phyloP scores from a whole-genome alignment of 2,329 filamentous ascomycete species.

The Pseudogymnoascus sp. region DNA sequence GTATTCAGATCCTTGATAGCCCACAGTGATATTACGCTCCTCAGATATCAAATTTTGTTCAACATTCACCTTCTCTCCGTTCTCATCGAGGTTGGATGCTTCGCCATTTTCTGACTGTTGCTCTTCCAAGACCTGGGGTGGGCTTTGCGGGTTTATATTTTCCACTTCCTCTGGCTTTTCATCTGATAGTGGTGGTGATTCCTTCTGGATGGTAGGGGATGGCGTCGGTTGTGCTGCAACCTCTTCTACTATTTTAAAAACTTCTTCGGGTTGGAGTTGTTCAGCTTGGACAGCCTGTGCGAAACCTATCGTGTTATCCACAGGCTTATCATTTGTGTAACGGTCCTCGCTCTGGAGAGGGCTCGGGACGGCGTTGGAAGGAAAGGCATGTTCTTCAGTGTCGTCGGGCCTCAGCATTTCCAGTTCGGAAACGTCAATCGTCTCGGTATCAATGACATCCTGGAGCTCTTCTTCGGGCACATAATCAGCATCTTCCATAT shows the following conservation, averaged over 20 bases:
- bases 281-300: background rate
- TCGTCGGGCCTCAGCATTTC: background rate
- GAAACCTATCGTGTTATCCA: background rate
- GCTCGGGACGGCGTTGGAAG: background rate
- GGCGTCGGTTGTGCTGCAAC: slow-evolving; percentile 2
- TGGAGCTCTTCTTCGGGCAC: slow-evolving; percentile 21
- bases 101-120: background rate
- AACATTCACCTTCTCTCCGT: background rate
- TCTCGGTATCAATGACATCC: slow-evolving; percentile 11
- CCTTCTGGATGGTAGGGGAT: background rate
- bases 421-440: background rate
- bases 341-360: slow-evolving; percentile 3
- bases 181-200: background rate
- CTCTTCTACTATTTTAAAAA: background rate
- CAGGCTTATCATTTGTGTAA: background rate
- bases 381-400: background rate
- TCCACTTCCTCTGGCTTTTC: background rate
- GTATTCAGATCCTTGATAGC: slow-evolving; percentile 48
- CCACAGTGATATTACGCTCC: slow-evolving; percentile 39
- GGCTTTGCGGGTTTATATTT: background rate
- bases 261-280: background rate
- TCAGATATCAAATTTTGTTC: background rate
- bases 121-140: background rate
- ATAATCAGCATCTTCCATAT: slow-evolving; percentile 28
- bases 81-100: background rate